These are phyloP conservation scores for Herpetospermum pedunculosum DNA, from an alignment of 306 rosid genomes.

Conservation along the genomic window DNA sequence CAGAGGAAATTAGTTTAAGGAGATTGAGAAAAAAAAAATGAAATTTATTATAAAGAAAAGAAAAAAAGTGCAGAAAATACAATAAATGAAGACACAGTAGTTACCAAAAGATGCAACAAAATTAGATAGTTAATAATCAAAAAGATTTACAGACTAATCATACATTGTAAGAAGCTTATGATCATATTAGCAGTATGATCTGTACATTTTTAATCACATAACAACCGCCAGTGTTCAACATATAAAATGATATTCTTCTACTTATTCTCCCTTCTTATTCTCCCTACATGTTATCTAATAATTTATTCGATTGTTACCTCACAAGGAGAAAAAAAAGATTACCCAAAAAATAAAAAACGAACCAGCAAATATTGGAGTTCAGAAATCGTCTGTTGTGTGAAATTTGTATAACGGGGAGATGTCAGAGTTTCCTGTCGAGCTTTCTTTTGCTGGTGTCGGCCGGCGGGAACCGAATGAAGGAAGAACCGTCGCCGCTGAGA, in stretches of 20 bases:
- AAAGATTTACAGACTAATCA: background rate
- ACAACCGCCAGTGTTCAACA: too few species aligned
- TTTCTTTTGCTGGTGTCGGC: background rate
- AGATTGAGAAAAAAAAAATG: too few species aligned
- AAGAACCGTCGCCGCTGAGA: background rate
- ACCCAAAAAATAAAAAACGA: background rate
- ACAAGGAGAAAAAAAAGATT: background rate
- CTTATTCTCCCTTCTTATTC: background rate
- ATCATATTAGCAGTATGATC: background rate
- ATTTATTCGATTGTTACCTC: slow-evolving; percentile 3
- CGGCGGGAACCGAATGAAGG: slow-evolving; percentile 5
- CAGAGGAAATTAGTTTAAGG: too few species aligned
- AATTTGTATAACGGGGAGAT: background rate
- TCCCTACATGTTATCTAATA: background rate
- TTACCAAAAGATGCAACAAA: too few species aligned
- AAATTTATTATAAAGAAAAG: too few species aligned
- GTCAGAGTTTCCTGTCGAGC: background rate
- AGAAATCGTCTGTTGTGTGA: background rate
- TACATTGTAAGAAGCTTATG: background rate
- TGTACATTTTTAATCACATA: background rate
- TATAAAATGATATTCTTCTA: too few species aligned
- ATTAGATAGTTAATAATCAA: background rate
- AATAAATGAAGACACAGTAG: background rate
- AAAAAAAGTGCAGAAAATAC: too few species aligned
- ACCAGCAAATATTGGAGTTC: background rate